Evolutionary conservation across 2,329 filamentous ascomycete genomes (phyloP).

Genomic region (Podosphaera fusca): DNA sequence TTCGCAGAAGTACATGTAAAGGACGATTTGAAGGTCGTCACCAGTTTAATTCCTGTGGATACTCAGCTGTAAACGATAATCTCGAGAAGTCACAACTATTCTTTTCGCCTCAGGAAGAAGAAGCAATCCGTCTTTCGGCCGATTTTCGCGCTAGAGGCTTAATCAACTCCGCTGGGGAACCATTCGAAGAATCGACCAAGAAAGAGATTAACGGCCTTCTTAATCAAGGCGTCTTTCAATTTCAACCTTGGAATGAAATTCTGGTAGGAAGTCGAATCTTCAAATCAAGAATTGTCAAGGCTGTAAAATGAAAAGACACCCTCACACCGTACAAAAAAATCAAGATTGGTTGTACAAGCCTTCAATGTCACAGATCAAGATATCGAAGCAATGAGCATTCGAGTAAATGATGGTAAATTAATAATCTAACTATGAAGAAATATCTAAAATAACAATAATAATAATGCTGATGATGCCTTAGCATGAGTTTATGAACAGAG

Average conservation of each 20-base stretch:
- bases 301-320: not conserved
- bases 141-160: not conserved
- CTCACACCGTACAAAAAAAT: not conserved
- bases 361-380: not conserved
- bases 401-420: no score
- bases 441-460: no score
- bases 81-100: no score
- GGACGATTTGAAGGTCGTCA: not conserved
- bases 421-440: no score
- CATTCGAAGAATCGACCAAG: not conserved
- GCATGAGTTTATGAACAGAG: no score
- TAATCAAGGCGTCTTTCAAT: not conserved
- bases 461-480: no score
- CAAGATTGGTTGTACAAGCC: not conserved
- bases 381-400: not conserved
- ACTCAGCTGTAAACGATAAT: not conserved
- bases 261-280: not conserved
- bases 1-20: not conserved
- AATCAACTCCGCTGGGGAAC: not conserved
- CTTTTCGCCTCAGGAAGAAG: no score
- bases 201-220: not conserved
- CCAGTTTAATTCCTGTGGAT: not conserved
- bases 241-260: not conserved
- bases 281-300: no score
- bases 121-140: not conserved